Evolutionary conservation across 768 basidiomycete species (phyloP), one percentile per base, ranked within the genome.

Genomic region (Kwoniella pini): DNA sequence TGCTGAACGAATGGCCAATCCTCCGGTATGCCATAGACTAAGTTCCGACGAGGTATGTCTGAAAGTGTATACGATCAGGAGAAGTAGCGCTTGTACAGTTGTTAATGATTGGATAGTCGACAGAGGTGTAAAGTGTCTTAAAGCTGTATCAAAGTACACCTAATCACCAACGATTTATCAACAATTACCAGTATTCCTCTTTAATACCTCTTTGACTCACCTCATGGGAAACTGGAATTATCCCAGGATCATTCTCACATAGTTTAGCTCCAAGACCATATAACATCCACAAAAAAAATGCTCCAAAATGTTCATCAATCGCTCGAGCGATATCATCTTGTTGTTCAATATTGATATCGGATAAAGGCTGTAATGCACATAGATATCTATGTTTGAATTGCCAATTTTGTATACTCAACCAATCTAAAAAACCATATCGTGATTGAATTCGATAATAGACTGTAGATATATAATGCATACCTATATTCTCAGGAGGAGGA

Each of bases 1-100:
- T 10, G 53, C 53, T 30, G 53, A 54, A 10, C 53, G 33, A 28
- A 54, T 42, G 0, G 53, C 53, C 12, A 42, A 17, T 22, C 53
- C 53, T 5, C 53, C 53, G 6, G 36, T 39, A 54, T 54, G 53
- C 53, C 53, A 54, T n/a, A 54, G 38, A n/a, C 53, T 54, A 21
- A 54, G 38, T 7, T 42, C 53, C n/a, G 53, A 54, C 19, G 53
- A 54, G 39, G 53, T 54, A 26, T 54, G 53, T 17, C 53, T 17
- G 53, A 54, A 54, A 9, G 53, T 43, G 27, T 54, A 54, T 28
- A 54, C 53, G 15, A 54, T 43, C 4, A 54, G 39, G 6, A 54
- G 53, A 12, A 54, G 53, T 9, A 54, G 22, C 2, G 53, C 53
- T 26, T 54, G 53, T 12, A 54, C 53, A 19, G 53, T 54, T 4